phyloP scores from a whole-genome alignment of 2,329 filamentous ascomycete species.

The Bipolaris zeicola region DNA sequence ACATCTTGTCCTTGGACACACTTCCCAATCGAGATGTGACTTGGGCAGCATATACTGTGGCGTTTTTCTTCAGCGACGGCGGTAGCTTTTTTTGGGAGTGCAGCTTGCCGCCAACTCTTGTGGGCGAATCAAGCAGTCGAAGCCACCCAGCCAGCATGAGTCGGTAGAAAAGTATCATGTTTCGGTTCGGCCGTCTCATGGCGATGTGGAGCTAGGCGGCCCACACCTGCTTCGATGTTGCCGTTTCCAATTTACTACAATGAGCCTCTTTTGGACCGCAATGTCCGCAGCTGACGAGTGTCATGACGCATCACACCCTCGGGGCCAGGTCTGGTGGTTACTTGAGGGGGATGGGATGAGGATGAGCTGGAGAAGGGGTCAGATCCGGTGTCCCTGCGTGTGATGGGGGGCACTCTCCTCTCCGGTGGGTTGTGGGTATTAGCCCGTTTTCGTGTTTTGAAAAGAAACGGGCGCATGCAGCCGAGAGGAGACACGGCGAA shows the following conservation, averaged over 20 bases:
- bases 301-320: slow-evolving; percentile 22
- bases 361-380: slow-evolving; percentile 25
- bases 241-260: slow-evolving; percentile 18
- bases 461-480: slow-evolving; percentile 26
- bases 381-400: slow-evolving; percentile 28
- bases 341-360: slow-evolving; percentile 6
- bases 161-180: slow-evolving; percentile 21
- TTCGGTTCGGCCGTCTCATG: slow-evolving; percentile 22
- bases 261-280: slow-evolving; percentile 16
- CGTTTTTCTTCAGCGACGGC: neutral
- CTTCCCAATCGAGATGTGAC: neutral
- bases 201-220: slow-evolving; percentile 28
- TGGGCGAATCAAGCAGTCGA: slow-evolving; percentile 19
- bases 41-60: slow-evolving; percentile 9
- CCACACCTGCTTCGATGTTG: slow-evolving; percentile 26
- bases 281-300: slow-evolving; percentile 21
- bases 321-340: slow-evolving; percentile 11
- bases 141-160: slow-evolving; percentile 24
- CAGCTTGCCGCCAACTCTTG: slow-evolving; percentile 4
- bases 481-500: slow-evolving; percentile 38
- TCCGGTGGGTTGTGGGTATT: slow-evolving; percentile 25
- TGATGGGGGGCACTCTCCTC: slow-evolving; percentile 20
- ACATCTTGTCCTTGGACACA: neutral
- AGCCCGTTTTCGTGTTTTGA: slow-evolving; percentile 31
- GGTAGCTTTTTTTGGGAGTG: slow-evolving; percentile 2